A percentile compares a stretch with the other conserved stretches of the same genome.
Evolutionary conservation across 768 basidiomycete genomes (phyloP).

Genomic region (Lactarius evosmus): DNA sequence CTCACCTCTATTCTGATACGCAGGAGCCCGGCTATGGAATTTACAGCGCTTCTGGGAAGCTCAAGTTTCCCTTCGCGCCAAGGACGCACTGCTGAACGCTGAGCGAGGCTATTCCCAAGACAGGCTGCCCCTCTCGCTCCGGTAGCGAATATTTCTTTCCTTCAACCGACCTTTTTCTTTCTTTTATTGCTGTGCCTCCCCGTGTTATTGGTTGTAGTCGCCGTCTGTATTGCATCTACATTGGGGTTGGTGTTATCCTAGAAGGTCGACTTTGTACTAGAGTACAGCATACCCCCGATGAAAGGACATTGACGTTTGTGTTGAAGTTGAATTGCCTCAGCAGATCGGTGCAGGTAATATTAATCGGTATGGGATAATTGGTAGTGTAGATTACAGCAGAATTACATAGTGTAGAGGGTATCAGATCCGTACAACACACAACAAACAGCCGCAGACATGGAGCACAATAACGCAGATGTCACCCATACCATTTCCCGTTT

Average conservation of each 20-base stretch:
- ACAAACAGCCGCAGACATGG: not conserved
- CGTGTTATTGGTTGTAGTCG: not conserved
- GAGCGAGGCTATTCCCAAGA: slow-evolving; percentile 17
- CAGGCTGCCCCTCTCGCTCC: not conserved
- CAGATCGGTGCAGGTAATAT: not conserved
- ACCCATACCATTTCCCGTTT: slow-evolving; percentile 75
- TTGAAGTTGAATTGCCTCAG: not conserved
- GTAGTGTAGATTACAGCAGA: not conserved
- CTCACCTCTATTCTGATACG: slow-evolving; percentile 70
- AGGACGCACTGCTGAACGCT: slow-evolving; percentile 61
- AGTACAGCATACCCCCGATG: not conserved
- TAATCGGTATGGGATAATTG: not conserved
- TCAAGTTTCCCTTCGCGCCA: slow-evolving; percentile 66
- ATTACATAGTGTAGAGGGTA: slow-evolving; percentile 5
- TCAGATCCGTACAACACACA: slow-evolving; percentile 2
- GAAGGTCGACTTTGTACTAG: not conserved
- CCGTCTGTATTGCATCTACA: not conserved
- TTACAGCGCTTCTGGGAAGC: slow-evolving; percentile 44
- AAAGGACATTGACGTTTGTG: not conserved
- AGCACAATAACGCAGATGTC: not conserved
- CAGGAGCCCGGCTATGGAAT: slow-evolving; percentile 71
- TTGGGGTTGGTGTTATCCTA: not conserved
- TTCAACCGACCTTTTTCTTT: not conserved
- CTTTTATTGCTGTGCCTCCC: not conserved
- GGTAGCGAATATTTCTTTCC: not conserved